Percentiles rank a stretch among this genome's conserved stretches.
phyloP scores from a whole-genome alignment of 1,139 yeast genomes.

The Arxiozyma bovina region DNA sequence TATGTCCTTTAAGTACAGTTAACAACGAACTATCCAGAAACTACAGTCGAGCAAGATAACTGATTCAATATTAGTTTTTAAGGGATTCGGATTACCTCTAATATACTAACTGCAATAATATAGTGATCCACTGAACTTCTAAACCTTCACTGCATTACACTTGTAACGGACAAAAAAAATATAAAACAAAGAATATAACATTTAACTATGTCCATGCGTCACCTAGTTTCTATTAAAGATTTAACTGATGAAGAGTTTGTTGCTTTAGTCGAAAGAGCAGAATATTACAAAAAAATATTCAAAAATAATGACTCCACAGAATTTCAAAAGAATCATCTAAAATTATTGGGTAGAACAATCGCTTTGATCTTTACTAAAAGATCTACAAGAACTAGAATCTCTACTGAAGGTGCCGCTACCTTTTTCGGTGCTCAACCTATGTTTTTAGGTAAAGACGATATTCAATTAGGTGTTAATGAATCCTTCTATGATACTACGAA shows the following conservation, averaged over 20 bases:
- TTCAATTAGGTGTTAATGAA: slow-evolving; percentile 92
- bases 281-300: slow-evolving; percentile 47
- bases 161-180: no score
- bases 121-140: no score
- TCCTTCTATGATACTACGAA: slow-evolving; percentile 77
- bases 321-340: slow-evolving; percentile 42
- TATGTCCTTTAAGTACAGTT: slow-evolving; percentile 25
- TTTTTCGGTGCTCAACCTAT: slow-evolving; percentile 94
- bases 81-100: no score
- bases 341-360: slow-evolving; percentile 69
- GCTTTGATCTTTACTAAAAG: slow-evolving; percentile 82
- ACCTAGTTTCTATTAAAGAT: slow-evolving; percentile 71
- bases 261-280: slow-evolving; percentile 60
- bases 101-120: no score
- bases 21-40: slow-evolving; percentile 16
- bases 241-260: slow-evolving; percentile 60
- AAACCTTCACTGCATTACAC: no score
- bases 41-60: no score
- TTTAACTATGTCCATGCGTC: slow-evolving; percentile 40
- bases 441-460: slow-evolving; percentile 93
- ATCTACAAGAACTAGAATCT: slow-evolving; percentile 89
- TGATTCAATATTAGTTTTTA: no score
- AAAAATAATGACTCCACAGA: slow-evolving; percentile 41
- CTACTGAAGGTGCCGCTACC: slow-evolving; percentile 89
- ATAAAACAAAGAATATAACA: neutral